Evolutionary conservation across 257 asterid genomes (phyloP), one percentile per base, ranked within the genome.

Genomic region (Phtheirospermum japonicum): DNA sequence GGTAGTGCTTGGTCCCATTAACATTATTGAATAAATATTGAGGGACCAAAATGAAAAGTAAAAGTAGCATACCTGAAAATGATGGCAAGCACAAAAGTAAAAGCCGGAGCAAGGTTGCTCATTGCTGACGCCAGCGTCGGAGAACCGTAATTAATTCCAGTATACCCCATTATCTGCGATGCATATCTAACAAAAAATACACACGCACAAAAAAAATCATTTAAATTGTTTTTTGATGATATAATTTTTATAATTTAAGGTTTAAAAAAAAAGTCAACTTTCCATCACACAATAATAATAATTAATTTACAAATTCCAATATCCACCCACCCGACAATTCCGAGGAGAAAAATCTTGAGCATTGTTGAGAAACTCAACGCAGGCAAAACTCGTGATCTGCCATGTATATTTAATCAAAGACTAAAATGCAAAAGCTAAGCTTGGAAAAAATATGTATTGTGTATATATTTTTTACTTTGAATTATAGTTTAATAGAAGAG

Each of bases 61-160:
- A n/a, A n/a, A n/a, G n/a, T n/a, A n/a, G n/a, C n/a, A 20, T 18
- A 83, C 88, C 89, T 73, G 88, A 77, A 83, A 63, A 79, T 69
- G 76, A 83, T 28, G 39, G 95, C 95, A 2, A 86, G 88, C 30
- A 78, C 69, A 71, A 88, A 88, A 54, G 96, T 88, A 53, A 85
- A 83, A 7, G 96, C 96, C 63, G 96, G 96, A 43, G 82, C 76
- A 1, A 89, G 83, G 63, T 86, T 89, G 81, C 96, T 83, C 79
- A 89, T 82, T 71, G 95, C 95, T 16, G 90, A 89, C 45, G 95
- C 92, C 11, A 86, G 88, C 57, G 96, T 88, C 33, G 96, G 96
- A 54, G 95, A 85, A 16, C 82, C 77, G 68, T 80, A 86, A 43
- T 69, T 70, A 46, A 89, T 82, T 23, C 93, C 96, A 0, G 83